Evolutionary conservation across 2,329 filamentous ascomycete genomes (phyloP), one percentile per base, ranked within the genome.

Genomic region (Fusarium miscanthi): DNA sequence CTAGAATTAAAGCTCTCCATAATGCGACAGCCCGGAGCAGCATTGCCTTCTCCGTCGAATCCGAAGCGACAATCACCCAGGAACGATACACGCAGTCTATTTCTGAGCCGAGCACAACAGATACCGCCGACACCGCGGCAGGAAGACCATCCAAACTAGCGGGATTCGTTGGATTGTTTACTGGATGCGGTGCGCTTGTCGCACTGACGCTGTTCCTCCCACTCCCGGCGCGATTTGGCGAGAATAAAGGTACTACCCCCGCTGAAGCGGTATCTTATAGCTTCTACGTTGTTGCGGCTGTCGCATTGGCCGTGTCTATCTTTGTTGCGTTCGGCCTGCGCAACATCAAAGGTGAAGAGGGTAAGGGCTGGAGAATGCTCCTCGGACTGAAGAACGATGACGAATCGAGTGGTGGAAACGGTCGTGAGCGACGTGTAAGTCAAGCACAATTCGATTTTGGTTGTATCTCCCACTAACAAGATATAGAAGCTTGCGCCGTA

Each of bases 151-250:
- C 87, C 3, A 85, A 86, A 23, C 87, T 99, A 31, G 95, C 96
- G 21, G 96, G 96, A 0, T 90, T 95, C 56, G 96, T 99, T 9
- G 96, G 96, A 8, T 85, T 97, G 65, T 97, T 97, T 79, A 97
- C 96, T 12, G 96, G 96, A 30, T 94, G 93, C 76, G 96, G 96
- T 67, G 96, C 96, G 19, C 87, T 99, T 9, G 87, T 99, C 8
- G 94, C 96, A 16, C 85, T 99, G 35, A 82, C 86, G 1, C 78
- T 96, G 38, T 98, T 99, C 79, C 86, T 99, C 19, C 96, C 95
- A 10, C 87, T 99, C 23, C 96, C 96, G 0, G 92, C 94, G 5
- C 88, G 88, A 38, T 97, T 98, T 78, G 87, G 87, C 31, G 89
- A 92, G 77, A 86, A 91, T 33, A 86, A 90, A 43, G 93, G 92